Evolutionary conservation across 192 early-diverging fungal genomes (phyloP), one percentile per base, ranked within the genome.

Genomic region (Mortierella claussenii): DNA sequence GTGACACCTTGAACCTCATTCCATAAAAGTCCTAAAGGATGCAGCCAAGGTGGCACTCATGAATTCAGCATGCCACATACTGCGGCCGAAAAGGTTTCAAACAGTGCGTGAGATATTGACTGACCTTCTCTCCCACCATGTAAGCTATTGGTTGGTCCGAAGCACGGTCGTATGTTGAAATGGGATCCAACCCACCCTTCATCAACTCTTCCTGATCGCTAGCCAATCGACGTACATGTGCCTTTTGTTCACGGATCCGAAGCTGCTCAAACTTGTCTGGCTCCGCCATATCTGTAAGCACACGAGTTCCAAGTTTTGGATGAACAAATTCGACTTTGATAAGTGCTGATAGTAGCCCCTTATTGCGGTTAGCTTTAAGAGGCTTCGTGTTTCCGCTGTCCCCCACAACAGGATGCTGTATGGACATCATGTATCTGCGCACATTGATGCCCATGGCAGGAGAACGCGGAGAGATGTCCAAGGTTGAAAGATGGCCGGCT

Each of bases 1-100:
- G 71, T 0, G 84, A 83, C 17, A 94, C 86, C n/a, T 69, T 69
- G 54, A 92, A 93, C 3, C 51, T 46, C 51, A 81, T 57, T 0
- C 83, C 83, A 49, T 60, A 89, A 52, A 93, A 93, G 2, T 87
- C 78, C 80, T 90, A 36, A n/a, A n/a, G n/a, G n/a, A n/a, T n/a
- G n/a, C n/a, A n/a, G n/a, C n/a, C n/a, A n/a, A n/a, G n/a, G n/a
- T n/a, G n/a, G n/a, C n/a, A n/a, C n/a, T n/a, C n/a, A n/a, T n/a
- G n/a, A n/a, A n/a, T n/a, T n/a, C n/a, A n/a, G n/a, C n/a, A n/a
- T n/a, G n/a, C n/a, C n/a, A n/a, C n/a, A n/a, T n/a, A n/a, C n/a
- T n/a, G n/a, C n/a, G n/a, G n/a, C n/a, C n/a, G n/a, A n/a, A n/a
- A n/a, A n/a, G n/a, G n/a, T n/a, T n/a, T n/a, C n/a, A n/a, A n/a